Conservation (phyloP, 139 green algal genomes). For the Auxenochlorella pyrenoidosa region DNA sequence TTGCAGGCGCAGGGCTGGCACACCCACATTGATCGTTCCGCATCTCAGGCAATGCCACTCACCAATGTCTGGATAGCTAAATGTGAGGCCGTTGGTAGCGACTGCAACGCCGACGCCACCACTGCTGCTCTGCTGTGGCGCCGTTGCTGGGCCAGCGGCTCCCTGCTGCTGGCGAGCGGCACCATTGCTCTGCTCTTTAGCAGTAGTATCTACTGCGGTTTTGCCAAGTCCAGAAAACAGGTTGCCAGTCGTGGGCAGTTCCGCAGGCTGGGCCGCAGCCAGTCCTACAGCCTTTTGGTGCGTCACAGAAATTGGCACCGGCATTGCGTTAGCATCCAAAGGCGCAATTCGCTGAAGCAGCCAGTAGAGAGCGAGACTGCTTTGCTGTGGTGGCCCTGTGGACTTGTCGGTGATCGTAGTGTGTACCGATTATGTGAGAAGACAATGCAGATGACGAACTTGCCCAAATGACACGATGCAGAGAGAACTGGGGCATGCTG, state of each 20-base stretch:
- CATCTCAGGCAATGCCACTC: not conserved
- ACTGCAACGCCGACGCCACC: not conserved
- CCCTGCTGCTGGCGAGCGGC: slow-evolving; percentile 17
- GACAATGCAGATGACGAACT: too few species aligned
- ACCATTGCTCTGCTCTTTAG: not conserved
- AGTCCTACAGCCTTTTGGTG: slow-evolving; percentile 53
- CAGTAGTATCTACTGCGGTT: not conserved
- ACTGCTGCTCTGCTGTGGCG: slow-evolving; percentile 14
- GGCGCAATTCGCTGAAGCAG: too few species aligned
- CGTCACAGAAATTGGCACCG: slow-evolving; percentile 59
- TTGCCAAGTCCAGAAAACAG: slow-evolving; percentile 49
- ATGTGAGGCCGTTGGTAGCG: slow-evolving; percentile 57
- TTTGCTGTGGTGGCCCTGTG: too few species aligned
- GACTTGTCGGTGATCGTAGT: too few species aligned
- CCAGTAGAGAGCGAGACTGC: too few species aligned
- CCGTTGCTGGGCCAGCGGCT: not conserved
- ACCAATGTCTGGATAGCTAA: slow-evolving; percentile 85
- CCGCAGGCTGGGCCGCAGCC: slow-evolving; percentile 1
- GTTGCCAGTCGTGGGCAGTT: slow-evolving; percentile 51
- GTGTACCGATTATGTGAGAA: too few species aligned
- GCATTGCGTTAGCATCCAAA: slow-evolving; percentile 45
- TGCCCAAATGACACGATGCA: too few species aligned
- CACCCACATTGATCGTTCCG: too few species aligned
- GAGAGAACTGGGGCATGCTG: too few species aligned
- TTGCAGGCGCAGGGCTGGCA: too few species aligned